Conservation (phyloP, 1,284 basidiomycete genomes). For the Sparassis latifolia region DNA sequence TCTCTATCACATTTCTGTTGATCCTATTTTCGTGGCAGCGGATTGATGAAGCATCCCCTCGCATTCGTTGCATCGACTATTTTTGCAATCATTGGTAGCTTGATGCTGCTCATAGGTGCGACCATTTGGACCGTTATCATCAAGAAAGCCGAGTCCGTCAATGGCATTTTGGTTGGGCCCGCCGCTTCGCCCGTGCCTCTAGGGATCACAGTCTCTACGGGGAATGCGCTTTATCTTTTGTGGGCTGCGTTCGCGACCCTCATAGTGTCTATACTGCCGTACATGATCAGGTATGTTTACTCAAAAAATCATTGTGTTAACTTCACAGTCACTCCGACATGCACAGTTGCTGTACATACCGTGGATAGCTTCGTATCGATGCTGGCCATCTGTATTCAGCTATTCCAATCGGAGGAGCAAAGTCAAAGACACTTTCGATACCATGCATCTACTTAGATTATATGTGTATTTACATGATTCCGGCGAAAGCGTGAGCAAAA, state of each 20-base stretch:
- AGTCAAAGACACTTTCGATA: too few relatives aligned
- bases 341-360: slow-evolving; percentile 60
- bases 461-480: too few relatives aligned
- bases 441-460: too few relatives aligned
- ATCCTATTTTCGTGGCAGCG: slow-evolving; percentile 35
- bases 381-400: neutral
- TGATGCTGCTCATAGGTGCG: slow-evolving; percentile 62
- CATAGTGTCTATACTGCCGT: slow-evolving; percentile 58
- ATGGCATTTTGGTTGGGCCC: slow-evolving; percentile 39
- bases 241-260: slow-evolving; percentile 70
- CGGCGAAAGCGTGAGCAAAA: too few relatives aligned
- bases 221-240: slow-evolving; percentile 53
- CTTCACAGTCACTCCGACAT: slow-evolving; percentile 2
- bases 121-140: slow-evolving; percentile 74
- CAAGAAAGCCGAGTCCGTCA: slow-evolving; percentile 55
- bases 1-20: neutral
- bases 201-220: slow-evolving; percentile 57
- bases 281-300: slow-evolving; percentile 53
- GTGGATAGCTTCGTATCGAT: slow-evolving; percentile 39
- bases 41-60: slow-evolving; percentile 55
- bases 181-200: slow-evolving; percentile 35
- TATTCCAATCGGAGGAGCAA: too few relatives aligned
- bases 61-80: slow-evolving; percentile 64
- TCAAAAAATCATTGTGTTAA: neutral
- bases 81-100: slow-evolving; percentile 51